Evolutionary conservation across 805 yeast species (phyloP), one percentile per base, ranked within the genome.

Genomic region (Nakazawaea ambrosiae): DNA sequence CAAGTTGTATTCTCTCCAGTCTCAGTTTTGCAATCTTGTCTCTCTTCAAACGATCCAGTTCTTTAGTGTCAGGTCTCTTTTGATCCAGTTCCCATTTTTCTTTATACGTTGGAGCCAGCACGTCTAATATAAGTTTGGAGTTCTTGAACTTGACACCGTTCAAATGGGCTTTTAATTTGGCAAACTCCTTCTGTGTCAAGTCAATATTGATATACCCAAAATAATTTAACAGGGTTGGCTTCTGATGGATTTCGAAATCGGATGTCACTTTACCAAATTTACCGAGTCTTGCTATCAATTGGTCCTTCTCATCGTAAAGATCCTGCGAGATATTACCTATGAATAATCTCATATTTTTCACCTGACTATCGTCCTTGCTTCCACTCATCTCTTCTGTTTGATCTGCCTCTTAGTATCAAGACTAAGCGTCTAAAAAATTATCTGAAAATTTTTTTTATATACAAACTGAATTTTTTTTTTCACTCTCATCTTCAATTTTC

Each of bases 121-220:
- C 54, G 36, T 70, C 75, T 8, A 90, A 59, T 2, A 65, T 63
- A 25, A 90, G 56, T 37, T 69, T 74, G 19, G 81, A 67, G 2
- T 95, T 95, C 68, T 83, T 86, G 58, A 70, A 90, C 19, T 70
- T 72, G 2, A 81, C 73, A 22, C 89, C 92, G 53, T 86, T 73
- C 45, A 85, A 69, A 1, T 82, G 63, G 5, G 60, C 54, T 41
- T 70, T 68, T 36, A 90, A 57, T 33, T 70, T 72, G 1, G 57
- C 60, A 38, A 68, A 75, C 25, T 67, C 63, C 16, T 60, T 57
- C 3, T 65, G 62, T 1, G 66, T 55, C 10, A 80, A 55, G n/a
- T 63, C 58, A 56, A 90, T 61, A 17, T 82, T 75, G 1, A 84
- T 54, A 45, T 70, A 87, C 1, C 80, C 96, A 61, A 77, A 92